Evolutionary conservation across 1,139 yeast genomes (phyloP), one percentile per base, ranked within the genome.

Genomic region (Suzukiozyma palmioleophila): DNA sequence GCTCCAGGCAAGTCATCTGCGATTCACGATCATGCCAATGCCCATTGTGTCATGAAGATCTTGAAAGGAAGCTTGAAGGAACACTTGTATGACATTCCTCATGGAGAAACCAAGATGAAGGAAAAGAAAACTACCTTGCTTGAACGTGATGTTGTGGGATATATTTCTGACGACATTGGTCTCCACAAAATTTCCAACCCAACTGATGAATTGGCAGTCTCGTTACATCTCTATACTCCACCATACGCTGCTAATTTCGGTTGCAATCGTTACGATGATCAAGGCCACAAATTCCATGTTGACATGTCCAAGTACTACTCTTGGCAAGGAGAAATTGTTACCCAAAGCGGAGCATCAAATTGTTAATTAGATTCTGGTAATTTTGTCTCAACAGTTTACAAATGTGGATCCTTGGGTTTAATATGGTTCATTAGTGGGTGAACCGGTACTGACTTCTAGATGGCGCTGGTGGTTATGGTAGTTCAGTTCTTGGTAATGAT

Each of bases 21-120:
- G 36, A 79, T 84, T 45, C 92, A 84, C 54, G 89, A 82, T 59
- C 92, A 84, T 51, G 87, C 90, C 26, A 73, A 78, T 43, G 89
- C 90, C 13, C 90, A 84, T 56, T 78, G 82, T 51, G 73, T 77
- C 46, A 76, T 78, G 76, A 84, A 84, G 60, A 66, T 84, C 32
- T 63, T 84, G 42, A 68, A 76, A 49, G 92, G 92, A 3, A 59
- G 66, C 29, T 64, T 84, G 36, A 62, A 64, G 21, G 92, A 84
- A 59, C 71, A 77, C 7, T 62, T 81, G 26, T 83, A 79, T 51
- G 77, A 75, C 30, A 60, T 74, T 49, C 86, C 87, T 1, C 37
- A 45, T 5, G 34, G 42, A 3, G 65, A 59, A 39, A 62, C 60
- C 15, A 44, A 48, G 18, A 54, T 70, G 54, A 48, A 27, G 40